Evolutionary conservation across 2,329 filamentous ascomycete genomes (phyloP), one percentile per base, ranked within the genome.

Genomic region (Apiospora malaysiana): DNA sequence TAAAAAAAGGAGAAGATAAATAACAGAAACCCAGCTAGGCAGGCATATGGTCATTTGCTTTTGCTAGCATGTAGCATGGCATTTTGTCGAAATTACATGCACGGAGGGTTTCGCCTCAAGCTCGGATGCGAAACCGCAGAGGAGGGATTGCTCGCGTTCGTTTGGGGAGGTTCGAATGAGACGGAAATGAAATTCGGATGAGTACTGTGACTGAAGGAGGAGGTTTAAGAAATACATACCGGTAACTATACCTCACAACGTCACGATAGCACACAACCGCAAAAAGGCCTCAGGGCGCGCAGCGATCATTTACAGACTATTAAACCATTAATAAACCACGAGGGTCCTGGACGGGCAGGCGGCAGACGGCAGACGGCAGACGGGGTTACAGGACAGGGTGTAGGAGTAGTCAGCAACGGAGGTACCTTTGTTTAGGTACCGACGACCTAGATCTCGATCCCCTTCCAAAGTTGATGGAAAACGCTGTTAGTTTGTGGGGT

Each of bases 401-500:
- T 27, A 5, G 12, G 27, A 18, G 27, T 37, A 63, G 56, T 63
- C 56, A 63, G 56, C 56, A 63, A n/a, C 27, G 18, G 32, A 63
- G 56, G 56, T 63, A 63, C 56, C 12, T 63, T 2, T 16, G 4
- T 4, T 21, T 14, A 4, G 27, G 56, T 23, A 40, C 56, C 32
- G 27, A 10, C 42, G 16, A n/a, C 27, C 16, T 16, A 63, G 56
- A 63, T 63, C 56, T 63, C 45, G 42, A 47, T 47, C 40, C 40
- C 9, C 12, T 45, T 23, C 42, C 32, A 66, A n/a, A 14, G 23
- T 66, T 45, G 63, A 23, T 66, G 63, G 63, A n/a, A 66, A 67
- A 47, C 25, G 37, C 18, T 63, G 56, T 37, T 63, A 63, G 56
- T 40, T 63, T 63, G 56, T 63, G 56, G 56, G 56, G 56, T 63